Evolutionary conservation across 768 basidiomycete species (phyloP).

Genomic region (Panaeolus papilionaceus): DNA sequence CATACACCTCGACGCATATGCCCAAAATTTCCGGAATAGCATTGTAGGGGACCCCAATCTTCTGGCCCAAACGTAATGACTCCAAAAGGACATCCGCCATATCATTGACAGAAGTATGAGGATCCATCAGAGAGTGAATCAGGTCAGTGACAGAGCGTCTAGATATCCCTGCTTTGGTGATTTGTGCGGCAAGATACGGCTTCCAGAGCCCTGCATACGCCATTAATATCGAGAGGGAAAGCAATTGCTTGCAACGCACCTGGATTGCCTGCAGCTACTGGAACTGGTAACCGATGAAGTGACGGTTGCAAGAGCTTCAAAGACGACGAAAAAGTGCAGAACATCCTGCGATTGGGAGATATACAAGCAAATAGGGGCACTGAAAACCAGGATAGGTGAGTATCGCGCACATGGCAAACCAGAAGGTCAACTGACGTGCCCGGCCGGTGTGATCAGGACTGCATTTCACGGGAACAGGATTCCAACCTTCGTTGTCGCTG

Average conservation of each 20-base stretch:
- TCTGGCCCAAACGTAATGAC: constrained; percentile 52
- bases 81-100: constrained; percentile 54
- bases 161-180: constrained; percentile 3
- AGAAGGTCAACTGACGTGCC: constrained; percentile 50
- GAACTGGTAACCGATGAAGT: constrained; percentile 36
- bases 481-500: constrained; percentile 56
- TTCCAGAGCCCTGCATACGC: constrained; percentile 1
- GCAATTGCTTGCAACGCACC: neutral
- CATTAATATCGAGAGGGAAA: constrained; percentile 30
- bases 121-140: constrained; percentile 56
- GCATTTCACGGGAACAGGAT: constrained; percentile 51
- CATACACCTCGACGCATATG: constrained; percentile 56
- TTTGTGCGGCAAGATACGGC: neutral
- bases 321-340: constrained; percentile 60
- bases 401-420: constrained; percentile 8
- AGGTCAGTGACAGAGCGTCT: constrained; percentile 46
- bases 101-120: constrained; percentile 46
- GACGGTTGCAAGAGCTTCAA: constrained; percentile 43
- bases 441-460: constrained; percentile 47
- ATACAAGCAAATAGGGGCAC: constrained; percentile 61
- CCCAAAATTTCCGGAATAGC: constrained; percentile 52
- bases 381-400: constrained; percentile 32
- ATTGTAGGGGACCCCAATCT: constrained; percentile 35
- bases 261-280: constrained; percentile 39
- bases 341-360: constrained; percentile 65